Base-by-base conservation (phyloP, 2,329 filamentous ascomycete genomes). In the Calonectria pseudoreteaudii region DNA sequence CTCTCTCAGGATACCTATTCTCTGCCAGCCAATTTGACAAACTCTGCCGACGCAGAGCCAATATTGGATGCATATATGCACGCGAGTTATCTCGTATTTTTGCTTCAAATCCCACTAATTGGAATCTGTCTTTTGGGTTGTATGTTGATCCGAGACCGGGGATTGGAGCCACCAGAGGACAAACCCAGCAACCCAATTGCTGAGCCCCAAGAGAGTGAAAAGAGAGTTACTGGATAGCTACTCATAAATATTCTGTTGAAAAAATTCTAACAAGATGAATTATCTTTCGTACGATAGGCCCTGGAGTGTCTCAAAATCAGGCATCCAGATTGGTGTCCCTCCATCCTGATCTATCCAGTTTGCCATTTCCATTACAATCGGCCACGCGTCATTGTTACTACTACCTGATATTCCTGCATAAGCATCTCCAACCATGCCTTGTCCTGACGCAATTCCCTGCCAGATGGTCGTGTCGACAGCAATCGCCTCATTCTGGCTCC, bases 21-120 rank as follows among this genome's bases (percentile, higher is more conserved):
- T 26, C 50, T 71, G 3, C 69, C 69, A 26, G 38, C 34, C 1
- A 49, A 49, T 16, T 34, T 65, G 10, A 34, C 38, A 34, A 50
- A 16, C 9, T 52, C 30, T 26, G 28, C 47, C 10, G 30, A 71
- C 0, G 38, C 23, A 26, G 23, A 52, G 3, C 28, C 36, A 20
- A 18, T 71, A 4, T 31, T 71, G 18, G 18, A 71, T 31, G 62
- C 69, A 26, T 71, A 71, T n/a, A 71, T 71, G 69, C 47, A 64
- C 10, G 69, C 60, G 2, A 71, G 69, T n/a, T 62, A 67, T 30
- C 13, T 62, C 3, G 69, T 71, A 1, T 71, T 71, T 60, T 13
- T 71, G 6, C 20, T 71, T 18, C 69, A 71, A 30, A 50, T 71
- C 16, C 69, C 69, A 2, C 3, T 71, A 1, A 71, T 71, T 50